Percentiles rank a stretch among this genome's conserved stretches.
phyloP scores from a whole-genome alignment of 306 rosid species.

The Quercus suber region DNA sequence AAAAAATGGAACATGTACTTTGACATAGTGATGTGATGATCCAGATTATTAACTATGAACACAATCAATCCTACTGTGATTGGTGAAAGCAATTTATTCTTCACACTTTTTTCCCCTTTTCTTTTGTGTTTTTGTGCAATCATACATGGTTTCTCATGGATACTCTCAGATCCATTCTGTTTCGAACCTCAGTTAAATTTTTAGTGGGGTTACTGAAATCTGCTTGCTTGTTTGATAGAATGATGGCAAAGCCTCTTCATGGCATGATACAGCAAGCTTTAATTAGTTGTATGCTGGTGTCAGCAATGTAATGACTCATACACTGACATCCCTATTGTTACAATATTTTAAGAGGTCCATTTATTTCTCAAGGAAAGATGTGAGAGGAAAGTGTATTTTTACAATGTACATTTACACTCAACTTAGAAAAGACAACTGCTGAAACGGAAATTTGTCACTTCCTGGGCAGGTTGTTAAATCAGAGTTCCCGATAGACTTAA shows the following conservation, averaged over 20 bases:
- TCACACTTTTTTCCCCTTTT: too few relatives aligned
- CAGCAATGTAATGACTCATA: background rate
- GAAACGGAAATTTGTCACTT: too few relatives aligned
- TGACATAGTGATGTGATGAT: too few relatives aligned
- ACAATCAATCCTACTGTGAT: too few relatives aligned
- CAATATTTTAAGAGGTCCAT: background rate
- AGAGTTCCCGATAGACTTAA: background rate
- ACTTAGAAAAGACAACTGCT: too few relatives aligned
- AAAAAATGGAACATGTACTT: too few relatives aligned
- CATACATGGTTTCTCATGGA: background rate
- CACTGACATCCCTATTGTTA: background rate
- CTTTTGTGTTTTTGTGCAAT: too few relatives aligned
- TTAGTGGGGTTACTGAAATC: background rate
- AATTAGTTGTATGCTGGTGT: background rate
- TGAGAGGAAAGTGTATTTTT: too few relatives aligned
- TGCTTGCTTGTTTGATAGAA: background rate
- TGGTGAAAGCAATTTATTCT: too few relatives aligned
- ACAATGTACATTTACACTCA: too few relatives aligned
- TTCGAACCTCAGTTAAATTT: background rate
- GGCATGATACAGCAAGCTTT: background rate
- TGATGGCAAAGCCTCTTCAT: background rate
- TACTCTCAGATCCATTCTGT: background rate
- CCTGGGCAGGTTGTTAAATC: too few relatives aligned
- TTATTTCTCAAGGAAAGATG: background rate
- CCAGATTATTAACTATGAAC: too few relatives aligned